Percentiles rank a stretch among this genome's conserved stretches.
Conservation (phyloP, 306 rosid genomes). For the Crataegus laevigata region DNA sequence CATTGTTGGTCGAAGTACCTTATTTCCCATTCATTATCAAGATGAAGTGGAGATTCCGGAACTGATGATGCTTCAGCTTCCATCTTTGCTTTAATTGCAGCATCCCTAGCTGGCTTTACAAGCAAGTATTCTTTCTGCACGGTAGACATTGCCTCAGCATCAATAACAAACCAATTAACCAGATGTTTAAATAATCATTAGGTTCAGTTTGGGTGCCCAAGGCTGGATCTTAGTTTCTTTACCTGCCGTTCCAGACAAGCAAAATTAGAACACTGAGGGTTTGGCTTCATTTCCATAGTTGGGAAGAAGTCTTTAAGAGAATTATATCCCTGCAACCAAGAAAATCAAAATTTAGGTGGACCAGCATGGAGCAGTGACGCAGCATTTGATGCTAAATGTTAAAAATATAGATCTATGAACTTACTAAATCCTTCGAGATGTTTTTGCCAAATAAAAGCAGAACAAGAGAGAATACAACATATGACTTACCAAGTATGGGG, state of each 20-base stretch:
- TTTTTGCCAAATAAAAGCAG: slow-evolving; percentile 2
- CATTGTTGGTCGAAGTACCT: slow-evolving; percentile 44
- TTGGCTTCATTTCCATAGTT: slow-evolving; percentile 98
- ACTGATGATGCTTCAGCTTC: slow-evolving; percentile 55
- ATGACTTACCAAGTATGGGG: slow-evolving; percentile 74
- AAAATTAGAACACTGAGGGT: slow-evolving; percentile 88
- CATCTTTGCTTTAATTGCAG: slow-evolving; percentile 73
- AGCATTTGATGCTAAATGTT: neutral
- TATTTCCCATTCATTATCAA: slow-evolving; percentile 93
- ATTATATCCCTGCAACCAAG: slow-evolving; percentile 75
- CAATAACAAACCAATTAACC: neutral
- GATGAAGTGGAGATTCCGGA: slow-evolving; percentile 62
- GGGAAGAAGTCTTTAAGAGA: slow-evolving; percentile 96
- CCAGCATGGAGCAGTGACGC: neutral
- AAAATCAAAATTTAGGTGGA: slow-evolving; percentile 8
- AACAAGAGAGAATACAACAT: slow-evolving; percentile 1
- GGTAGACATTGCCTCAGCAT: slow-evolving; percentile 2
- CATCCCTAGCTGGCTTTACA: slow-evolving; percentile 81
- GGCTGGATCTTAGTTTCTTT: slow-evolving; percentile 14
- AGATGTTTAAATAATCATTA: neutral
- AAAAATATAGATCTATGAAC: neutral
- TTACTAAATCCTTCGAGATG: neutral
- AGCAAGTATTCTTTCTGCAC: slow-evolving; percentile 67
- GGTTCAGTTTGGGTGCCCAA: neutral
- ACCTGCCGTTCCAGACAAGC: slow-evolving; percentile 87